These are phyloP conservation scores for Chrysanthemum lavandulifolium DNA, from an alignment of 129 eudicot species.

Conservation along the genomic window DNA sequence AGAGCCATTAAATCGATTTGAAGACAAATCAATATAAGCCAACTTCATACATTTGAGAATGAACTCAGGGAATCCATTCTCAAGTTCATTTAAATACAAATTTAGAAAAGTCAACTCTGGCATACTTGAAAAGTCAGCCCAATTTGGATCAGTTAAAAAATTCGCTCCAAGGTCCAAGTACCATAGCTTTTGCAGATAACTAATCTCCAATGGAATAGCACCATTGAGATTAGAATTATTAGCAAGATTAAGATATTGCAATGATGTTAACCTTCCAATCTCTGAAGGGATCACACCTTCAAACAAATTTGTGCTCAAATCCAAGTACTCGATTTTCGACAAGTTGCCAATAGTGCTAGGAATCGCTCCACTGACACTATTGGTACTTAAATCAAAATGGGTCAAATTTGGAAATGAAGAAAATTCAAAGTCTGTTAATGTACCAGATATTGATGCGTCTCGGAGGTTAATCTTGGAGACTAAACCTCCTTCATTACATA, in stretches of 20 bases:
- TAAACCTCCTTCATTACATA: slow-evolving; percentile 43
- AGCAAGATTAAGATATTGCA: slow-evolving; percentile 38
- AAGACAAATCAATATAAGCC: slow-evolving; percentile 72
- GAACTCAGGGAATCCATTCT: slow-evolving; percentile 58
- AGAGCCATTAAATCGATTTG: slow-evolving; percentile 47
- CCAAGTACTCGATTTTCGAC: slow-evolving; percentile 52
- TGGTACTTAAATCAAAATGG: slow-evolving; percentile 39
- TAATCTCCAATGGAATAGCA: slow-evolving; percentile 55
- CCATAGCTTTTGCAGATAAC: slow-evolving; percentile 53
- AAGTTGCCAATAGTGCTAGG: slow-evolving; percentile 56
- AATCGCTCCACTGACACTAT: slow-evolving; percentile 46
- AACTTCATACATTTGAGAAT: slow-evolving; percentile 46
- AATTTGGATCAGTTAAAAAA: slow-evolving; percentile 55
- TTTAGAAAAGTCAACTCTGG: slow-evolving; percentile 58
- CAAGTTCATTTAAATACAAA: slow-evolving; percentile 42
- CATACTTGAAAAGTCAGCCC: slow-evolving; percentile 59
- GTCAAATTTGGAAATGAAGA: slow-evolving; percentile 58
- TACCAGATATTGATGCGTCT: slow-evolving; percentile 41
- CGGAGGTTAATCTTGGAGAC: slow-evolving; percentile 43
- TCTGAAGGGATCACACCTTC: slow-evolving; percentile 44
- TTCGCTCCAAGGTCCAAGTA: slow-evolving; percentile 67
- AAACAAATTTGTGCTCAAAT: slow-evolving; percentile 53
- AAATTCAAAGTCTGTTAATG: slow-evolving; percentile 42
- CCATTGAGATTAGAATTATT: slow-evolving; percentile 45
- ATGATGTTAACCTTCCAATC: slow-evolving; percentile 45